Conservation (phyloP, 371 early-diverging fungal genomes). For the Mortierella sp. region DNA sequence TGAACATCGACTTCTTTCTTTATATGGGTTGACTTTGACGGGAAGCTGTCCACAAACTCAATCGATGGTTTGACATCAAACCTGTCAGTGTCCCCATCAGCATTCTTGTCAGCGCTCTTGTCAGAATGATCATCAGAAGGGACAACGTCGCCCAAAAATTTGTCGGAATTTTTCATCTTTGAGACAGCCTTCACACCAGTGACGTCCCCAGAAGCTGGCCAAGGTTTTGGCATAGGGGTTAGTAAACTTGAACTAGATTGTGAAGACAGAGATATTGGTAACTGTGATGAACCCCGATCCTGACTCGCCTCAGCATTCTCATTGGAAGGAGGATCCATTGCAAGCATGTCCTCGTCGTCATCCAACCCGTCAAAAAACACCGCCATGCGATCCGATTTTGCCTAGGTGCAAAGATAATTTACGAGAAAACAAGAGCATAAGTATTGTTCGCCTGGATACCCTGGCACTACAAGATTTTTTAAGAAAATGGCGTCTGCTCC, state of each 20-base stretch:
- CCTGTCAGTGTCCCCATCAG: background rate
- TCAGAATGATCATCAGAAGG: background rate
- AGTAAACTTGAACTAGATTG: constrained; percentile 5
- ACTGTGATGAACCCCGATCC: background rate
- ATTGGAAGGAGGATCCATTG: background rate
- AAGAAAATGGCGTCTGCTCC: no score
- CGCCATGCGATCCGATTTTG: constrained; percentile 41
- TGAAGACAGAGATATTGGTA: constrained; percentile 2
- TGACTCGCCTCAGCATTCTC: background rate
- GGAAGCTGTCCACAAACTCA: background rate
- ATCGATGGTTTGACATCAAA: background rate
- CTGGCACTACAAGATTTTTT: background rate
- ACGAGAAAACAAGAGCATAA: background rate
- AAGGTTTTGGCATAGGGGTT: constrained; percentile 13
- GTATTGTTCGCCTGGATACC: background rate
- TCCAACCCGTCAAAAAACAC: constrained; percentile 43
- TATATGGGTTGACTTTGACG: background rate
- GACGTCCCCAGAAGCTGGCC: constrained; percentile 8
- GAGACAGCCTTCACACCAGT: background rate
- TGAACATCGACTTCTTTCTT: background rate
- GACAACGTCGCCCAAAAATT: no score
- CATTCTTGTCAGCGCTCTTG: background rate
- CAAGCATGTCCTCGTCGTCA: constrained; percentile 17
- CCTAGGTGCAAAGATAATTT: background rate
- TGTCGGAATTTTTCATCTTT: background rate